Percentiles rank a stretch among this genome's conserved stretches.
These are phyloP conservation scores for Orobanche coerulescens DNA, from an alignment of 257 asterid species.

Conservation along the genomic window DNA sequence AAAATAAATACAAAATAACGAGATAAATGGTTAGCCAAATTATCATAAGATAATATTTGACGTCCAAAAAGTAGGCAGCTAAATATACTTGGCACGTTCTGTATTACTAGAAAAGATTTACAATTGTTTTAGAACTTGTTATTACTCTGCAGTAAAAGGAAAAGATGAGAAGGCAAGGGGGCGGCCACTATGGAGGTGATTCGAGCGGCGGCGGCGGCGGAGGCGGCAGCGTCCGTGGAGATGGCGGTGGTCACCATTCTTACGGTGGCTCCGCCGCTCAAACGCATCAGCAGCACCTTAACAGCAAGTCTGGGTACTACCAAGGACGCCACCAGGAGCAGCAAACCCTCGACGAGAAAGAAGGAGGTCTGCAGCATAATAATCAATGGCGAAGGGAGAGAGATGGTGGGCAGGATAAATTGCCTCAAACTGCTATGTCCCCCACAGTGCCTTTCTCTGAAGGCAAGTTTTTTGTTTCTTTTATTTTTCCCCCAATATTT, in stretches of 20 bases:
- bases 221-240: constrained; percentile 26
- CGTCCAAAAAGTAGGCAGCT: no score
- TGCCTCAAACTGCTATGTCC: constrained; percentile 55
- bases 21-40: no score
- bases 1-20: no score
- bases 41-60: no score
- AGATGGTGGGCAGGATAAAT: constrained; percentile 38
- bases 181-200: constrained; percentile 41
- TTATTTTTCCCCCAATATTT: not conserved
- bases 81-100: no score
- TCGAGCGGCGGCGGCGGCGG: constrained; percentile 34
- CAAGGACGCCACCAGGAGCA: constrained; percentile 37
- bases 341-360: constrained; percentile 34
- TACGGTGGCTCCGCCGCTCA: constrained; percentile 36
- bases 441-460: constrained; percentile 51
- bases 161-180: constrained; percentile 47
- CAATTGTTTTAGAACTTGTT: constrained; percentile 1
- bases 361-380: constrained; percentile 31
- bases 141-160: not conserved
- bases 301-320: constrained; percentile 34
- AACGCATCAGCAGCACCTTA: constrained; percentile 35
- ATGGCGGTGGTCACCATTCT: constrained; percentile 23
- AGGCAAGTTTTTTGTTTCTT: constrained; percentile 37
- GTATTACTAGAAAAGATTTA: not conserved
- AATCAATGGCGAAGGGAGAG: constrained; percentile 75